Percentiles rank a stretch among this genome's conserved stretches.
These are phyloP conservation scores for Psilocybe subaeruginosa DNA, from an alignment of 768 basidiomycete species.

Conservation along the genomic window DNA sequence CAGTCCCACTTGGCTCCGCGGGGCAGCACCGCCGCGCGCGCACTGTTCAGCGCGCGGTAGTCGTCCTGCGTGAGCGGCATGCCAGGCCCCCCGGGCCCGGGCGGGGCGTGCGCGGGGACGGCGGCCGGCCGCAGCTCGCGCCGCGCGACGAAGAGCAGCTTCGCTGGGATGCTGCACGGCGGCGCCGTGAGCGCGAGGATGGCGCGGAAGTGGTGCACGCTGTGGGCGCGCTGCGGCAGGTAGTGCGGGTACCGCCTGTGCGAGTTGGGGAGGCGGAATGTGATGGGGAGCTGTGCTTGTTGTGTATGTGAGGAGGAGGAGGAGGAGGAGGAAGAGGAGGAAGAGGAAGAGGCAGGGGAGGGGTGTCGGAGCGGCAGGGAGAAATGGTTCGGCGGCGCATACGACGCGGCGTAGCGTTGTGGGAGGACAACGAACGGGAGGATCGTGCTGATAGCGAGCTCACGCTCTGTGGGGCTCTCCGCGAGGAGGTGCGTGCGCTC, in stretches of 20 bases:
- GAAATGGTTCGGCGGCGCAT: constrained; percentile 66
- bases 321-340: constrained; percentile 47
- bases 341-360: background rate
- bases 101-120: constrained; percentile 40
- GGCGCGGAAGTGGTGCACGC: constrained; percentile 20
- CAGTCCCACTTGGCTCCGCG: constrained; percentile 31
- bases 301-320: constrained; percentile 19
- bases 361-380: background rate
- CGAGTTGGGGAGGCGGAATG: background rate
- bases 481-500: constrained; percentile 30
- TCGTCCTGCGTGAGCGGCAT: constrained; percentile 56
- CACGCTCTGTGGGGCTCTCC: constrained; percentile 28
- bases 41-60: constrained; percentile 56
- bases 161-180: constrained; percentile 52
- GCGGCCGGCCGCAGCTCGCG: constrained; percentile 50
- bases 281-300: constrained; percentile 41
- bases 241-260: constrained; percentile 21
- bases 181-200: constrained; percentile 34
- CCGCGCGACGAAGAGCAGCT: constrained; percentile 63
- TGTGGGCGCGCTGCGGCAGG: constrained; percentile 7
- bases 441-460: constrained; percentile 30
- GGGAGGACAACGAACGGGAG: constrained; percentile 44
- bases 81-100: background rate
- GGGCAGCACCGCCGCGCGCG: constrained; percentile 33
- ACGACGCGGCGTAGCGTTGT: constrained; percentile 56